Evolutionary conservation across 768 basidiomycete species (phyloP), one percentile per base, ranked within the genome.

Genomic region (Trametes maxima): DNA sequence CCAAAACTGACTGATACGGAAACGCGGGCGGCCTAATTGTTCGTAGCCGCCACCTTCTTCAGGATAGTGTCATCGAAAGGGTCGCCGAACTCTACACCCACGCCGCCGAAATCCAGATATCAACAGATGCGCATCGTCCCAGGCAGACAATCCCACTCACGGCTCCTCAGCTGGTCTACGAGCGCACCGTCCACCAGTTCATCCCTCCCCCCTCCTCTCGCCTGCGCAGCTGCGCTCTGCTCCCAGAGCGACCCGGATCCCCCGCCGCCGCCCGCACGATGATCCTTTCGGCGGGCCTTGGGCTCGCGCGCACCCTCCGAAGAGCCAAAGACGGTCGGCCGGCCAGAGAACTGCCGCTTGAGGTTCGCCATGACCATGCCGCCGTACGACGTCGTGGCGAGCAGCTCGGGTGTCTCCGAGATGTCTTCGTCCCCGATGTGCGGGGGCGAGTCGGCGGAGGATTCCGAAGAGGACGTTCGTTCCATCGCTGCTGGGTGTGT

Each of bases 21-120:
- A 2, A 42, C 36, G 5, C 3, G 12, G 22, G 35, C 39, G 13
- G 22, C 35, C 35, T 33, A 58, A 24, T 36, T 46, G 16, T 19
- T n/a, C 45, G 28, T 35, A 16, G 58, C 54, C 47, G 62, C 67
- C 12, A 57, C 40, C 52, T 53, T 65, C 67, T 71, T 71, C 49
- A 73, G 37, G 25, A 59, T 21, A 14, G 66, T 58, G 33, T 73
- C 69, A 35, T 73, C 69, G 48, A 73, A 68, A 12, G 73, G 73
- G 49, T 73, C 73, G n/a, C 73, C 73, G 25, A 72, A 68, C 24
- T 65, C 73, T 73, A 54, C 33, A 5, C 17, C 21, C 35, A 1
- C 13, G 6, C 28, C 25, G 4, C 6, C 24, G 46, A 14, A 2
- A 50, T 52, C 21, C 39, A 35, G 16, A 28, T 2, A 33, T 33